Evolutionary conservation across 2,329 filamentous ascomycete genomes (phyloP), one percentile per base, ranked within the genome.

Genomic region (Colletotrichum navitas): DNA sequence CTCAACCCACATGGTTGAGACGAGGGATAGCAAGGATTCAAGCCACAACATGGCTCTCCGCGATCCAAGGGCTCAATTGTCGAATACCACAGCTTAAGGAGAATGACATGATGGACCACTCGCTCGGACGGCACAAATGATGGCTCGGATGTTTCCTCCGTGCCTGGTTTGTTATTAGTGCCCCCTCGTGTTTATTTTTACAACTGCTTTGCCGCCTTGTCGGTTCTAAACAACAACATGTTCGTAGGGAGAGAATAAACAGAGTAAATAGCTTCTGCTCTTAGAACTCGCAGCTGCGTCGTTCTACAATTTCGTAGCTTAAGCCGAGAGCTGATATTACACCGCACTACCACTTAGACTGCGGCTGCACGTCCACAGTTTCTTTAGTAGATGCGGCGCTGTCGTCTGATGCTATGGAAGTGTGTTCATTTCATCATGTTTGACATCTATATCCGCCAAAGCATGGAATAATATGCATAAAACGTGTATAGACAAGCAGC

Each of bases 1-100:
- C 45, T 52, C 11, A 66, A 36, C 49, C 67, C 55, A 47, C 32
- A 63, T 55, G 55, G 5, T 61, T 47, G 58, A 47, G n/a, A 49
- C 58, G 26, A 49, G 2, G 29, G 29, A 34, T 21, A 4, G n/a
- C 16, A 10, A 32, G 12, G 18, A 49, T 47, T 47, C 58, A 61
- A 61, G 58, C 58, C 58, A 61, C 58, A 61, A 34, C 43, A 45
- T 36, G 60, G 34, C 60, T 51, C 45, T 41, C 32, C 26, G 32
- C 16, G n/a, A 51, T 14, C n/a, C 16, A 16, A 18, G 29, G 32
- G 16, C 24, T 39, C 60, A 2, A 41, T 29, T 21, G 1, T 39
- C 21, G 10, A 36, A 36, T 34, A 11, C 21, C 11, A 16, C 18
- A 11, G 21, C 21, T 21, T 1, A 2, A 39, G 7, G 8, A 14